Evolutionary conservation across 2,329 filamentous ascomycete genomes (phyloP), one percentile per base, ranked within the genome.

Genomic region (Catunica adiposa): DNA sequence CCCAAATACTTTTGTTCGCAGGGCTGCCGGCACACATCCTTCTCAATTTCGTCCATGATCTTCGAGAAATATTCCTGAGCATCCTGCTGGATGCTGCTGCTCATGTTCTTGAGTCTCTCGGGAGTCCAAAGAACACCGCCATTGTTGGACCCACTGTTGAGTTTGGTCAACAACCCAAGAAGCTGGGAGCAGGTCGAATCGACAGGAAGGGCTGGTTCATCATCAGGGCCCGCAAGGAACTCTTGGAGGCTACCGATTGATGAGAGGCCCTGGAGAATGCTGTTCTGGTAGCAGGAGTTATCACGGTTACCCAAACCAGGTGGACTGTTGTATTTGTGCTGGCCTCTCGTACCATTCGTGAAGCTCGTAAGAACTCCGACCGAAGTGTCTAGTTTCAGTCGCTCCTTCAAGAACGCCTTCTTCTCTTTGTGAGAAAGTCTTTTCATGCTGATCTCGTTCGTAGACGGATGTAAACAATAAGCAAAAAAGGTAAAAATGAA

Each of bases 271-370:
- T 95, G 89, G 9, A 98, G 79, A 20, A 96, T 83, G 65, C 89
- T 96, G 68, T 98, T 98, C 68, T 97, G 92, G 67, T 94, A 98
- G 71, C 92, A 97, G 1, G 89, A 95, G 66, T 96, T 95, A 70
- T 94, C 87, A 71, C 82, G 83, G 66, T 98, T 98, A 8, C 87
- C 88, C 54, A 97, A 71, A 0, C 92, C 92, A 1, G 72, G 75
- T 52, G 73, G 84, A 31, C 68, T 59, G 51, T 38, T 42, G 2
- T 17, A 17, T 15, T 14, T 22, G 17, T 38, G 31, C 34, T 59
- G n/a, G n/a, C n/a, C 51, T 22, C 51, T 38, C 9, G 26, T 50
- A 58, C 53, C 17, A 53, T 23, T 8, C 44, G 31, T 25, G 54
- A 56, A 11, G 54, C 54, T 9, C 54, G 56, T 9, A 54, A 56